These are phyloP conservation scores for Pythium insidiosum DNA, from an alignment of 352 stramenopile genomes.

Conservation along the genomic window DNA sequence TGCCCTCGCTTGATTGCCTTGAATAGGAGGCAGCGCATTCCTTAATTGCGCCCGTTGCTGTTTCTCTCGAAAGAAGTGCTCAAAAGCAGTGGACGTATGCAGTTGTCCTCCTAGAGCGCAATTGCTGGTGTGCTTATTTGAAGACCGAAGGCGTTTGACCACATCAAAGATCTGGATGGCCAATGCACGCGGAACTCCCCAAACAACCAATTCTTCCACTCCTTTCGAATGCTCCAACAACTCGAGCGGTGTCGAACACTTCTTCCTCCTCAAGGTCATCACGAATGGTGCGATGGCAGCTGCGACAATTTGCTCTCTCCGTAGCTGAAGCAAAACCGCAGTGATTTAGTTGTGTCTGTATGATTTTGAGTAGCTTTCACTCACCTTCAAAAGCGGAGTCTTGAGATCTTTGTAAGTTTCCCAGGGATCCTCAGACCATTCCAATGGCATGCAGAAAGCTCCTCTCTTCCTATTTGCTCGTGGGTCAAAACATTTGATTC, in stretches of 20 bases:
- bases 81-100: too few relatives aligned
- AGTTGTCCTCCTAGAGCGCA: too few relatives aligned
- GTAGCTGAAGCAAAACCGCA: constrained; percentile 24
- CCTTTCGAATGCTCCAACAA: constrained; percentile 43
- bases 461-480: constrained; percentile 19
- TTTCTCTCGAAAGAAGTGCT: too few relatives aligned
- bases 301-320: constrained; percentile 38
- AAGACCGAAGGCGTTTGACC: constrained; percentile 40
- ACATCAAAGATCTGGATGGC: constrained; percentile 44
- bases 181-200: constrained; percentile 37
- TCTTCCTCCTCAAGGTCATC: constrained; percentile 26
- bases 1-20: too few relatives aligned
- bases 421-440: constrained; percentile 26
- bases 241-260: constrained; percentile 44
- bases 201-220: constrained; percentile 39
- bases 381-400: constrained; percentile 38
- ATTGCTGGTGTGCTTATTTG: too few relatives aligned
- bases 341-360: too few relatives aligned
- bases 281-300: constrained; percentile 29
- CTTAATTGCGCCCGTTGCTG: too few relatives aligned
- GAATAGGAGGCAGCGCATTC: too few relatives aligned
- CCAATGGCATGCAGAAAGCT: constrained; percentile 25
- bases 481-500: constrained; percentile 38
- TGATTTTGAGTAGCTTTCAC: too few relatives aligned
- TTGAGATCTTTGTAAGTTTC: constrained; percentile 24